These are phyloP conservation scores for Sporothrix dimorphospora DNA, from an alignment of 2,329 filamentous ascomycete genomes.

Conservation along the genomic window DNA sequence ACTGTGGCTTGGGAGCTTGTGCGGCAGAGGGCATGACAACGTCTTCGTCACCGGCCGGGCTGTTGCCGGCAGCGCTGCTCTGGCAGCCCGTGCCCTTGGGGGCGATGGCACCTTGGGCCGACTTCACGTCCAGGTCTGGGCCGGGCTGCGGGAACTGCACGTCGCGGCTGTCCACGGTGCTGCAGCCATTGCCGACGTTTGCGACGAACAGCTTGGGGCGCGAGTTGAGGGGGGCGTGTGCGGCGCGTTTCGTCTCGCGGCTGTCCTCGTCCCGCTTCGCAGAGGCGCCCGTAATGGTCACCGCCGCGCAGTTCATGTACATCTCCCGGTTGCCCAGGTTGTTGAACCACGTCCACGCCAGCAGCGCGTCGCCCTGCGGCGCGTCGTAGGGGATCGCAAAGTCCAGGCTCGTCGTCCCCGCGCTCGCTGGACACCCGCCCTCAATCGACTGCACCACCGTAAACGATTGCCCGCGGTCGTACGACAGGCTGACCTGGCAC, in stretches of 20 bases:
- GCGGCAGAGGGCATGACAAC: background rate
- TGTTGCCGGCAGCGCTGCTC: background rate
- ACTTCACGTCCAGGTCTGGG: slow-evolving; percentile 54
- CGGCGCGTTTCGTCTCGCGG: slow-evolving; percentile 78
- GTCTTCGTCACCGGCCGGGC: background rate
- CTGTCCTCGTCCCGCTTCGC: slow-evolving; percentile 45
- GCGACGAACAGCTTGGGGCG: slow-evolving; percentile 30
- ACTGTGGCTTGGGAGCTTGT: background rate
- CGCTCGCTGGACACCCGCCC: slow-evolving; percentile 55
- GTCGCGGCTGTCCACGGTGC: slow-evolving; percentile 26
- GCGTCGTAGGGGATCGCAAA: slow-evolving; percentile 70
- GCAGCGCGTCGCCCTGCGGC: slow-evolving; percentile 59
- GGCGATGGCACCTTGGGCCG: slow-evolving; percentile 61
- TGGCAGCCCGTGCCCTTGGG: slow-evolving; percentile 34
- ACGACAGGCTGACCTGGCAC: slow-evolving; percentile 76
- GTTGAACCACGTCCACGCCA: slow-evolving; percentile 82
- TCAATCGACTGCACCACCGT: slow-evolving; percentile 65
- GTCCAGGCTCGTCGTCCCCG: slow-evolving; percentile 54
- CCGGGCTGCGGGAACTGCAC: slow-evolving; percentile 35
- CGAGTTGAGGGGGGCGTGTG: slow-evolving; percentile 37
- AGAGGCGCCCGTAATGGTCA: slow-evolving; percentile 49
- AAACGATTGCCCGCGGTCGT: slow-evolving; percentile 71
- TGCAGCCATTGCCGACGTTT: slow-evolving; percentile 33
- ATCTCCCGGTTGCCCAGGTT: slow-evolving; percentile 76
- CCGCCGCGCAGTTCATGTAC: slow-evolving; percentile 83